Evolutionary conservation across 192 early-diverging fungal species (phyloP), one percentile per base, ranked within the genome.

Genomic region (Coemansia sp.): DNA sequence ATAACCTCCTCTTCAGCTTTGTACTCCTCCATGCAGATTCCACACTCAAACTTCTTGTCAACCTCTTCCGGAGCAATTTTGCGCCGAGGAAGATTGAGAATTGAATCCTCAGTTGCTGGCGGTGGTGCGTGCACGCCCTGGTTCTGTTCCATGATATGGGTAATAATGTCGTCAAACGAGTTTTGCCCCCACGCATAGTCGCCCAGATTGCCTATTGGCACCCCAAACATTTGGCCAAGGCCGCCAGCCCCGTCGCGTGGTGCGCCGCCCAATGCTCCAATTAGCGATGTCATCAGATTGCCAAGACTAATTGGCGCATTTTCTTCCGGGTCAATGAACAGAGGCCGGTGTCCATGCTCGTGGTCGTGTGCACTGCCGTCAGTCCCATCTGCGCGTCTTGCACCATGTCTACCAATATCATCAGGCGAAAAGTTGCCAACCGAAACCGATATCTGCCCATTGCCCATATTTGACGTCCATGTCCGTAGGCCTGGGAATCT

Each of bases 1-100:
- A 89, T 66, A 14, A 84, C 86, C 17, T 81, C 79, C 56, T 95
- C 92, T 8, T 82, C 84, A 54, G 71, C 58, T 7, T 75, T 68
- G 73, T 90, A 96, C 49, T 94, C 90, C 48, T 97, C 96, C 73
- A 93, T 93, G 67, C 94, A 98, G 6, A 98, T 86, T 10, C 88
- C 77, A 60, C 94, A 97, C 25, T 95, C 90, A 20, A 70, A 56
- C 52, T 93, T 88, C 63, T 83, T 75, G 18, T 74, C 88, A 73
- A 56, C 63, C 59, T 90, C 86, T n/a, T 68, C 63, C 17, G 70
- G 61, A 2, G 72, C 71, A 11, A 95, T 74, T 18, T 23, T 65
- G 47, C 85, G 60, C 52, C 74, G 64, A 2, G 83, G 86, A 56
- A 98, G 81, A 3, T 80, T 66, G 1, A 84, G 68, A 47, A 98